phyloP scores from a whole-genome alignment of 2,329 filamentous ascomycete genomes.

The Talaromyces funiculosus region DNA sequence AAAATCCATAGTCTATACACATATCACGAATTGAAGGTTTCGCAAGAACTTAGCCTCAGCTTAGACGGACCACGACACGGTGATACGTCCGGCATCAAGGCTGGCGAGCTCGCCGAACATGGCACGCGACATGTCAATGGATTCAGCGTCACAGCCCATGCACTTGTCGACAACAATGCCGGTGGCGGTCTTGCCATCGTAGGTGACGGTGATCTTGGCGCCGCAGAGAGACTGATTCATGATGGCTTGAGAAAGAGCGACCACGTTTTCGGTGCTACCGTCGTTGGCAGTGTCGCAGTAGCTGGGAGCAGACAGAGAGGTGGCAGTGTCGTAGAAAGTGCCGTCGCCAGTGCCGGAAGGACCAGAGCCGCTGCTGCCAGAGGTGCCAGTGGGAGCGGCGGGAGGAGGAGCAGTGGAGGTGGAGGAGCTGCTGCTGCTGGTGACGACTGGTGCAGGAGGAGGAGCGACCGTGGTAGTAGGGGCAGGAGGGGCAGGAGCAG shows the following conservation, averaged over 20 bases:
- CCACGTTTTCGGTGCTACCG: conserved; percentile 54
- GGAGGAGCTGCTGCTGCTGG: not conserved
- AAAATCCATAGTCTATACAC: conserved; percentile 20
- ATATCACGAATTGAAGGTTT: conserved; percentile 23
- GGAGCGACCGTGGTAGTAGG: conserved; percentile 10
- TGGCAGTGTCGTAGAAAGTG: conserved; percentile 67
- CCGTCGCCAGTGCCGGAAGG: conserved; percentile 53
- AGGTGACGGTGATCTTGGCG: conserved; percentile 59
- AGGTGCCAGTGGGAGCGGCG: conserved; percentile 10
- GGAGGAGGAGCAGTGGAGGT: conserved; percentile 18
- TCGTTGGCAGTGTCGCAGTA: conserved; percentile 59
- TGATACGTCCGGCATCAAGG: conserved; percentile 35
- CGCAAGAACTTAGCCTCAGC: conserved; percentile 5
- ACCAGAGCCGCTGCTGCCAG: conserved; percentile 15
- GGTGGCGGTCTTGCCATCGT: conserved; percentile 52
- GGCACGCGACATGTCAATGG: conserved; percentile 58
- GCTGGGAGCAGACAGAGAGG: conserved; percentile 48
- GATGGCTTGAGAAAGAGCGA: conserved; percentile 61
- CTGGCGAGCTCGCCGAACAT: conserved; percentile 49
- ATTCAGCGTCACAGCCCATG: conserved; percentile 54
- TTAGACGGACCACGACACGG: conserved; percentile 38
- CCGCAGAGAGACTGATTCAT: conserved; percentile 70
- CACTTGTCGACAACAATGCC: conserved; percentile 70
- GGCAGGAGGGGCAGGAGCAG: conserved; percentile 19
- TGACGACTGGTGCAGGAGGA: not conserved